Evolutionary conservation across 1,284 basidiomycete genomes (phyloP), one percentile per base, ranked within the genome.

Genomic region (Cutaneotrichosporon arboriforme): DNA sequence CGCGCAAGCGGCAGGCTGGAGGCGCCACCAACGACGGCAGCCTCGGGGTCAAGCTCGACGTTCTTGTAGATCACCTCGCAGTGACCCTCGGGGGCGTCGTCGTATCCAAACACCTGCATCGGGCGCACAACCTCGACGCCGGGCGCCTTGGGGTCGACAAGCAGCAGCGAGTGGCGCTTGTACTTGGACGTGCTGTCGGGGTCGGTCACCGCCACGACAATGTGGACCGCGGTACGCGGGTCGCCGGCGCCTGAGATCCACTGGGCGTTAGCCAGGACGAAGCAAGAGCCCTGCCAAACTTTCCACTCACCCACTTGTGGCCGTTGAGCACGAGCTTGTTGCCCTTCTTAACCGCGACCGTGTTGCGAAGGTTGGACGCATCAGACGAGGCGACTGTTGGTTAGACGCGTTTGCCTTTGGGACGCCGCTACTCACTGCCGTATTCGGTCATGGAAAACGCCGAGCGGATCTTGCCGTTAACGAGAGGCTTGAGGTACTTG

Each of bases 171-270:
- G 76, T 98, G 94, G 67, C 94, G 91, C 54, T 81, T 77, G 77
- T 97, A 86, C 37, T 66, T 67, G 36, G 66, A 68, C 14, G 70
- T 61, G 58, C 73, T 73, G 23, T 52, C 51, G 17, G 73, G 73
- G 61, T 75, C 72, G 13, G 72, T 74, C 13, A 70, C 58, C 36
- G 71, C 94, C 79, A 98, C 87, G 40, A 97, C 88, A 49, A 98
- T 83, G 72, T 98, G 94, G 8, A 98, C 69, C 56, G 82, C 84
- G 61, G 85, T 88, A 54, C 94, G 81, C 42, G 91, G 91, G 74
- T 98, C 93, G 34, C 93, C 93, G 4, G 94, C 94, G 47, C 94
- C 94, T 39, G 90, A 92, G 73, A 97, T 97, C 87, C 89, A 97
- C 88, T 70, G 42, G 35, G 23, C 21, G 21, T 42, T 49, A 39